Evolutionary conservation across 495 filamentous ascomycete genomes (phyloP), one percentile per base, ranked within the genome.

Genomic region (Thozetella sp.): DNA sequence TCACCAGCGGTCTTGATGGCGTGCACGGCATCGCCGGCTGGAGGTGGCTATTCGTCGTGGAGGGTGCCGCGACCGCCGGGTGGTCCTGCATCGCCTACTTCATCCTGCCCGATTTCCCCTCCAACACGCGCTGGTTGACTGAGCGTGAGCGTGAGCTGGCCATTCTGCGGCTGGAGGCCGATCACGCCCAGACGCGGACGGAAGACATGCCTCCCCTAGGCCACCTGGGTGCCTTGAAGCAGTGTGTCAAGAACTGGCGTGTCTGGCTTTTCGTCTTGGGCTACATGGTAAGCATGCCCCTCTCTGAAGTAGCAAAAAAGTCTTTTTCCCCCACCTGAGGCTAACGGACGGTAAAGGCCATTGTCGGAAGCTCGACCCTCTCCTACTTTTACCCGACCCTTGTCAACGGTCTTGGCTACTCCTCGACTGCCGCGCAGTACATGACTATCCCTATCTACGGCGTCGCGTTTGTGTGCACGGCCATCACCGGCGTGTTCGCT

Each of bases 51-150:
- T 84, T 82, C 63, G 79, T 83, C 48, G 72, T 83, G 53, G 79
- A 90, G 72, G 87, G 86, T 11, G 65, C 80, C 3, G 65, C 74
- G 22, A 88, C 88, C 54, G 61, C 81, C 22, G 52, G 76, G 27
- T 73, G 77, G 25, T 83, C 82, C 1, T 53, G 82, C 10, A 69
- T 86, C 26, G 76, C 83, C 58, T 80, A 74, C 67, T 86, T 83
- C 61, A 76, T 83, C 15, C 68, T 88, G 3, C 79, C 80, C n/a
- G 84, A 86, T 61, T 79, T 80, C 58, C 85, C 85, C 1, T 71
- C 79, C 12, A 90, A 85, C 13, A 89, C 86, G 2, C 63, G 55
- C 15, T 86, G 87, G 83, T 72, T 91, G n/a, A 82, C 80, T 0
- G 76, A 84, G 50, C 78, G 86, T 53, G 83, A 90, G 56, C 62